Conservation (phyloP, 139 green algal genomes). For the Picocystis salinarum region DNA sequence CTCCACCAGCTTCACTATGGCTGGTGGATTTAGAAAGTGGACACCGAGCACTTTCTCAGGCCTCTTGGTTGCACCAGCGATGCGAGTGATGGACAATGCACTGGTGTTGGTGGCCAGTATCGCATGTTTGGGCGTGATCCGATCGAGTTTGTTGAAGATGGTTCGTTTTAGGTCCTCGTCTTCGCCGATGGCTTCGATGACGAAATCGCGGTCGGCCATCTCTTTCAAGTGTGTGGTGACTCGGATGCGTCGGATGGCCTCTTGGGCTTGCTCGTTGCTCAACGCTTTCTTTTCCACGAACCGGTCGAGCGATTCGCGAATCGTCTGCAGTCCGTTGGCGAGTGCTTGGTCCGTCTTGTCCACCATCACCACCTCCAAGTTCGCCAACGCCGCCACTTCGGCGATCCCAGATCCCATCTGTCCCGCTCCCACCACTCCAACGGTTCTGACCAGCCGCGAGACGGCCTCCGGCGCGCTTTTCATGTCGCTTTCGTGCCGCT, state of each 20-base stretch:
- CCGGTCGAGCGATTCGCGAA: conserved; percentile 10
- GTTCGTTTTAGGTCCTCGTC: conserved; percentile 50
- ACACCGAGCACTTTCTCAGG: conserved; percentile 58
- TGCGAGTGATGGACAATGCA: conserved; percentile 78
- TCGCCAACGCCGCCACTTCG: conserved; percentile 25
- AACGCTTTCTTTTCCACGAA: conserved; percentile 16
- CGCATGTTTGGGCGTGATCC: conserved; percentile 26
- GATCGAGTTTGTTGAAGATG: conserved; percentile 47
- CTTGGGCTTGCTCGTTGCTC: no score
- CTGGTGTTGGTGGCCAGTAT: conserved; percentile 80
- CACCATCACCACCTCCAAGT: conserved; percentile 21
- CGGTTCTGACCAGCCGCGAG: no score
- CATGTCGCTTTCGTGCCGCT: no score
- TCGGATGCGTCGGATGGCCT: no score
- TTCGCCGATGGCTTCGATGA: conserved; percentile 72
- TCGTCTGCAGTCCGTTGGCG: conserved; percentile 4
- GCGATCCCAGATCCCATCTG: conserved; percentile 62
- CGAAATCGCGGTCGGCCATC: conserved; percentile 40
- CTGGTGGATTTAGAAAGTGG: conserved; percentile 53
- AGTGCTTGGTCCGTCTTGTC: conserved; percentile 17
- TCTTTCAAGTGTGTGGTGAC: conserved; percentile 14
- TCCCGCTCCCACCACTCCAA: conserved; percentile 42
- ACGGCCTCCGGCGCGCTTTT: no score
- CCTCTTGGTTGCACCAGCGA: conserved; percentile 55
- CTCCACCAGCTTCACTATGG: conserved; percentile 68